These are phyloP conservation scores for Mitragyna speciosa DNA, from an alignment of 257 asterid species.

Conservation along the genomic window DNA sequence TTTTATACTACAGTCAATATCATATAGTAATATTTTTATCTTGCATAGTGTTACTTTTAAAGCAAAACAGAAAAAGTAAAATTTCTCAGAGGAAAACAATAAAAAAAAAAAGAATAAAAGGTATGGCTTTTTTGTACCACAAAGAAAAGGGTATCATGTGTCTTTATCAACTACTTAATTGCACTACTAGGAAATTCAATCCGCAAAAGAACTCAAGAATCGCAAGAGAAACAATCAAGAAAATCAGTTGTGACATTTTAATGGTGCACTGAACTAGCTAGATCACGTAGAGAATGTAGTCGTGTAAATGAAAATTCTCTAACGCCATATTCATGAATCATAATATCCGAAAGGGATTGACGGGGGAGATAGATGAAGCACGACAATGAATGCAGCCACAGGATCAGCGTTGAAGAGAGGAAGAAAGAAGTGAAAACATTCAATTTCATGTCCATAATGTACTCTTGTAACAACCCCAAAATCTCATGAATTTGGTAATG, in stretches of 20 bases:
- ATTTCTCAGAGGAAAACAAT: background rate
- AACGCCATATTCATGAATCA: constrained; percentile 2
- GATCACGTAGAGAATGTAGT: background rate
- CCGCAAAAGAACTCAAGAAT: background rate
- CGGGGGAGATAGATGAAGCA: background rate
- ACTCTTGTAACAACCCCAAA: background rate
- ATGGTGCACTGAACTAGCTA: background rate
- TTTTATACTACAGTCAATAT: too few relatives aligned
- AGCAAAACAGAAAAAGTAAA: background rate
- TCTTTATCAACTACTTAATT: background rate
- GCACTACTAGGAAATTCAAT: background rate
- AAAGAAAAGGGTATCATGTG: background rate
- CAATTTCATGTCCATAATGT: background rate
- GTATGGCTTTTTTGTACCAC: background rate
- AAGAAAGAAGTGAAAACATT: background rate
- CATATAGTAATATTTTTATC: too few relatives aligned
- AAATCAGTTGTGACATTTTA: background rate
- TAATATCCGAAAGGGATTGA: background rate
- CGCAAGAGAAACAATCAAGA: background rate
- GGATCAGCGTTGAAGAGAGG: background rate
- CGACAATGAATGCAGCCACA: background rate
- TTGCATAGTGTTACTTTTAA: background rate
- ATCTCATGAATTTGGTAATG: background rate
- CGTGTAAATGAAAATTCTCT: background rate
- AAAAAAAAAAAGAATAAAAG: too few relatives aligned